A percentile compares a stretch with the other conserved stretches of the same genome.
These are phyloP conservation scores for Dendrobium catenatum DNA, from an alignment of 106 monocot genomes.

Conservation along the genomic window DNA sequence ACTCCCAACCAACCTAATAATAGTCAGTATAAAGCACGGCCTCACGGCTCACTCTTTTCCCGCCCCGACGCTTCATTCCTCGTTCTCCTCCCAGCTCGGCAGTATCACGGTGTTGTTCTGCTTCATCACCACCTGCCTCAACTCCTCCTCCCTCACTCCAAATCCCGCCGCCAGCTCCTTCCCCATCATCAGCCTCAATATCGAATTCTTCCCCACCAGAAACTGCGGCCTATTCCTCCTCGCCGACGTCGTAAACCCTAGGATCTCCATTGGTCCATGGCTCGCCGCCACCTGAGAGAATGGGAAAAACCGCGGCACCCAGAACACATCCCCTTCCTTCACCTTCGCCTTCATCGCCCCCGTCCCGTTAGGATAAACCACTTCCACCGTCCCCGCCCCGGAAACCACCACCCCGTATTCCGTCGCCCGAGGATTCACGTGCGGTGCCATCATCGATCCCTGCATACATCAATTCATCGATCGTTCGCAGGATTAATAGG, in stretches of 20 bases:
- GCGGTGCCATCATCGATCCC: conserved; percentile 92
- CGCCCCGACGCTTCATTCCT: neutral
- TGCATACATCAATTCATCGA: conserved; percentile 9
- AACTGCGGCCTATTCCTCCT: conserved; percentile 70
- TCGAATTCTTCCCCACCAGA: conserved; percentile 52
- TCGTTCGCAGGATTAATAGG: neutral
- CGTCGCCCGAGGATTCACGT: conserved; percentile 69
- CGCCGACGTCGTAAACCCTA: conserved; percentile 84
- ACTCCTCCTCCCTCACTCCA: conserved; percentile 33
- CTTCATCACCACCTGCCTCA: conserved; percentile 32
- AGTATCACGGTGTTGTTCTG: conserved; percentile 59
- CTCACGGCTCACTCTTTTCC: neutral
- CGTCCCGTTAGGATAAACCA: conserved; percentile 81
- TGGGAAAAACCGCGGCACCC: conserved; percentile 73
- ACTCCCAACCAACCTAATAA: too few species aligned
- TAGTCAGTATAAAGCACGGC: too few species aligned
- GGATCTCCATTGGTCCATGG: conserved; percentile 63
- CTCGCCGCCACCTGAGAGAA: conserved; percentile 78
- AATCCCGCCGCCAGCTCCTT: conserved; percentile 78
- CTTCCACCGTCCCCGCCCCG: conserved; percentile 54
- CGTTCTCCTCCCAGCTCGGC: conserved; percentile 30
- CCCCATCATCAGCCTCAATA: conserved; percentile 51
- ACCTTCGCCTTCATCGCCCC: conserved; percentile 72
- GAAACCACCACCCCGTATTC: conserved; percentile 70
- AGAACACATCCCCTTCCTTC: conserved; percentile 65